Evolutionary conservation across 1,139 yeast genomes (phyloP).

Genomic region (Magnusiomyces sp.): DNA sequence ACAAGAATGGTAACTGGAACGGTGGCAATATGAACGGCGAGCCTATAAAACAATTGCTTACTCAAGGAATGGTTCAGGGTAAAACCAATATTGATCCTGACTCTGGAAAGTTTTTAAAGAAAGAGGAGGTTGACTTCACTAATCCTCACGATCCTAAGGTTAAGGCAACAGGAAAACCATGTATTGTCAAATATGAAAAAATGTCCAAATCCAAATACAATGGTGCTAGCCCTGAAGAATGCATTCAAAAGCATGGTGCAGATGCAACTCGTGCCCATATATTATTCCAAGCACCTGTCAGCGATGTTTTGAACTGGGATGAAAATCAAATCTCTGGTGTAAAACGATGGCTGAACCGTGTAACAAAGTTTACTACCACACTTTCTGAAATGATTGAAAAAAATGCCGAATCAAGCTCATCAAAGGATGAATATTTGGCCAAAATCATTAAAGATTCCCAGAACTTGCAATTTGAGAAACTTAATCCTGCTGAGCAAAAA

Average conservation of each 20-base stretch:
- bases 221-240: slow-evolving; percentile 82
- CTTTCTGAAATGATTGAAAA: slow-evolving; percentile 11
- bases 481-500: slow-evolving; percentile 42
- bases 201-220: slow-evolving; percentile 95
- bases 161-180: slow-evolving; percentile 42
- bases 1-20: slow-evolving; percentile 49
- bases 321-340: slow-evolving; percentile 79
- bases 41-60: slow-evolving; percentile 69
- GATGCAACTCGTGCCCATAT: slow-evolving; percentile 93
- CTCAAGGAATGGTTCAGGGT: slow-evolving; percentile 99
- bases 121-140: slow-evolving; percentile 52
- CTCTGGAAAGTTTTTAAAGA: slow-evolving; percentile 66
- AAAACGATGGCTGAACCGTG: slow-evolving; percentile 73
- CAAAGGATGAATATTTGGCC: slow-evolving; percentile 3
- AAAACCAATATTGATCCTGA: slow-evolving; percentile 66
- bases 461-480: slow-evolving; percentile 10
- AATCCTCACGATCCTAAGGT: slow-evolving; percentile 36
- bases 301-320: slow-evolving; percentile 82
- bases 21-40: slow-evolving; percentile 52
- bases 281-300: slow-evolving; percentile 85
- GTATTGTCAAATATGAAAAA: slow-evolving; percentile 63
- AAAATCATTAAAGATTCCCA: slow-evolving; percentile 8
- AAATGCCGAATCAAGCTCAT: background rate
- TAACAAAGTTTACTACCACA: slow-evolving; percentile 32
- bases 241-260: slow-evolving; percentile 77